Evolutionary conservation across 2,329 filamentous ascomycete genomes (phyloP), one percentile per base, ranked within the genome.

Genomic region (Endoconidiophora laricicola): DNA sequence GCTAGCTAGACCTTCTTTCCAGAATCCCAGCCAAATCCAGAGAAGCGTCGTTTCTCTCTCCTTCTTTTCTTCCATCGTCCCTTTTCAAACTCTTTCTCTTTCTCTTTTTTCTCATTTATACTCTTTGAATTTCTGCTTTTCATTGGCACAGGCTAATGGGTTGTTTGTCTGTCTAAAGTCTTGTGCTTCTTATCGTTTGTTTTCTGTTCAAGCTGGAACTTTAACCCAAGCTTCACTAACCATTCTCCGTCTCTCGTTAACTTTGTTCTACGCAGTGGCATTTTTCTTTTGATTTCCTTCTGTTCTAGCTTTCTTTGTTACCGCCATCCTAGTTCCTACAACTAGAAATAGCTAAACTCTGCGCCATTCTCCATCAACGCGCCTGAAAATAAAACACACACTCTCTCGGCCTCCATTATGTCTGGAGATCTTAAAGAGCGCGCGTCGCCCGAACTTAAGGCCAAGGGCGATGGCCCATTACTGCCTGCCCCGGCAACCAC

Each of bases 361-460:
- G 41, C 14, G 10, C 14, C 33, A 6, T 18, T 22, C 20, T 4
- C 42, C 46, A 9, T 39, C 46, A 10, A 12, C 23, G 18, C 12
- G 4, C 36, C 57, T 55, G 12, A 18, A 16, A 23, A 23, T 4
- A 22, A 6, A 4, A 23, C 22, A n/a, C 42, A 26, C 9, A 33
- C 29, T 33, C 29, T 12, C 42, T 44, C 42, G 3, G 29, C 42
- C 24, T 18, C n/a, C 58, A 60, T 33, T 43, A 66, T 66, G 63
- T 63, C 63, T 55, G 59, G 55, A 60, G 83, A 83, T 63, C 84
- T 94, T 66, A 95, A 94, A 69, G 80, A 74, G 59, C 82, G 88
- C 62, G 73, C 79, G 60, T 94, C 86, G 44, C 83, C 83, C 65
- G 88, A 94, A 65, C 70, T 75, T 59, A 69, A 76, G 52, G 76